phyloP scores from a whole-genome alignment of 371 early-diverging fungal genomes.

The Mortierella sp. region DNA sequence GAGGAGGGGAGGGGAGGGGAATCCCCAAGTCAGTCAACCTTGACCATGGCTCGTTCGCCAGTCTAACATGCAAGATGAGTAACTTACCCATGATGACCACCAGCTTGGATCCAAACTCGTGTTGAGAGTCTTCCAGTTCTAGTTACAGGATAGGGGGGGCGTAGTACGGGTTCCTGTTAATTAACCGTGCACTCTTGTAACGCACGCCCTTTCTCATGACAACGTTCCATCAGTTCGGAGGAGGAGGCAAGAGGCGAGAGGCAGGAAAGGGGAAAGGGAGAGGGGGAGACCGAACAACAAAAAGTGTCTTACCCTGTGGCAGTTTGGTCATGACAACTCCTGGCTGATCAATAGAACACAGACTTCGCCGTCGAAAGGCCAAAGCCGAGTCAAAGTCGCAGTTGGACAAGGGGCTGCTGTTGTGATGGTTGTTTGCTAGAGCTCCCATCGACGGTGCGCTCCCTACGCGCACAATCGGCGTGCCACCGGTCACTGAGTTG shows the following conservation, averaged over 20 bases:
- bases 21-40: no score
- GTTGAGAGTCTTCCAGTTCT: conserved; percentile 49
- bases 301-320: conserved; percentile 39
- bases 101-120: conserved; percentile 60
- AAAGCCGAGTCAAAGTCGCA: conserved; percentile 16
- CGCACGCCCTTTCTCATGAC: not conserved
- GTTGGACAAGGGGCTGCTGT: conserved; percentile 6
- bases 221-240: no score
- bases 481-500: conserved; percentile 3
- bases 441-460: no score
- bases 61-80: no score
- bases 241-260: no score
- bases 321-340: conserved; percentile 42
- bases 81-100: conserved; percentile 74
- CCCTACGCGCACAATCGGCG: conserved; percentile 7
- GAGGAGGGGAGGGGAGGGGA: no score
- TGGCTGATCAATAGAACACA: conserved; percentile 48
- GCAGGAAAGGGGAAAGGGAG: no score
- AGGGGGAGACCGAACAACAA: no score
- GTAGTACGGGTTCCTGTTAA: not conserved
- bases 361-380: conserved; percentile 34
- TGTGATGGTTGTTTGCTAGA: no score
- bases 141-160: not conserved
- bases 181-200: conserved; percentile 11
- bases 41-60: no score